Base-by-base conservation (phyloP, 768 basidiomycete species). In the Russula olivacea region DNA sequence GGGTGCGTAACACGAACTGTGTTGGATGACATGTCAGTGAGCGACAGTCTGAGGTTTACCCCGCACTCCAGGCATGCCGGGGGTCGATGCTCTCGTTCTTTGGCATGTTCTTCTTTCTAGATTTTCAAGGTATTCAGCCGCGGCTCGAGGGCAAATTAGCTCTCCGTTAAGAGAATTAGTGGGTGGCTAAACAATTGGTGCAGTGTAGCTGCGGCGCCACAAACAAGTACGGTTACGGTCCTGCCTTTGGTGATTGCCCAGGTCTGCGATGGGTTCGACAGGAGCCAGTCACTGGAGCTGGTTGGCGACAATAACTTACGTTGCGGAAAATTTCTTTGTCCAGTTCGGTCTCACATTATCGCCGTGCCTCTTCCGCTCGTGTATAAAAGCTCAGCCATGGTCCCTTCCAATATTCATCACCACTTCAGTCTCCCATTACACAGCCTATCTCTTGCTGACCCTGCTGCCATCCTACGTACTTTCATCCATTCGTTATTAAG, bases 361-460 rank as follows among this genome's bases (percentile, higher is more conserved):
- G 23, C 17, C 3, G 5, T 51, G 45, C 28, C 45, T 28, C 45
- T 21, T 12, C 36, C 21, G 23, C 23, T 0, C 1, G 54, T 53
- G 25, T 17, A 59, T 63, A 63, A 63, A 63, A 23, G 36, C 51
- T n/a, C 40, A 4, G 9, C 1, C 17, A n/a, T 40, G 48, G 43
- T 6, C 3, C 15, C 19, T 60, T 48, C 41, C 10, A 10, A 8
- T 25, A 25, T 45, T 43, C 43, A 32, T 15, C 10, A 19, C 43
- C 40, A 56, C 5, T 61, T 49, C 21, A 9, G 21, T 15, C 49
- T 19, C n/a, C 0, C 43, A 45, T 45, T 41, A n/a, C n/a, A n/a
- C 34, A 48, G 48, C 14, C 43, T 34, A 45, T 54, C 8, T 21
- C 43, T 17, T 32, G 0, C 50, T n/a, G 28, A 25, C 32, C 40